These are phyloP conservation scores for Colletotrichum sp. DNA, from an alignment of 2,329 filamentous ascomycete species.

Conservation along the genomic window DNA sequence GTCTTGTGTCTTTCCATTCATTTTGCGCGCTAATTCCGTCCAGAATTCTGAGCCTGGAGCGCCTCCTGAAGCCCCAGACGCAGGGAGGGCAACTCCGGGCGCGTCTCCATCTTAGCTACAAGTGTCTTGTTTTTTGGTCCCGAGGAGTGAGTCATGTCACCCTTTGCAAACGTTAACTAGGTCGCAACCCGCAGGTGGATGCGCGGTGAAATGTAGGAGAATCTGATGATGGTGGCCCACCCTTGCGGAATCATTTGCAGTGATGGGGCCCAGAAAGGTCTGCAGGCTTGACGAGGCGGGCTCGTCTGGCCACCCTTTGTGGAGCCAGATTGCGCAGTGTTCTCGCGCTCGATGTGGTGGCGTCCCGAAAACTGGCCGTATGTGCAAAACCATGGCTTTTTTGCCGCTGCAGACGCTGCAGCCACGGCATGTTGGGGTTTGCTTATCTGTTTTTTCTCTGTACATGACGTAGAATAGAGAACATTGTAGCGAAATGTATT, in stretches of 20 bases:
- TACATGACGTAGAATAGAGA: not conserved
- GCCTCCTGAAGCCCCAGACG: not conserved
- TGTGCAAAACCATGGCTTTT: not conserved
- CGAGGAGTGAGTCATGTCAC: not conserved
- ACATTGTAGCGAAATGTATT: not conserved
- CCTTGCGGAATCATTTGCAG: too few species aligned
- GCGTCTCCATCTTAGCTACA: not conserved
- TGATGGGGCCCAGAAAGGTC: not conserved
- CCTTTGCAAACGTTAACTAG: not conserved
- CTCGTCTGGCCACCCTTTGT: not conserved
- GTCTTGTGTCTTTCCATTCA: not conserved
- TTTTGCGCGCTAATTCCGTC: not conserved
- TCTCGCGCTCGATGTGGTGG: not conserved
- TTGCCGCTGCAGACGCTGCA: not conserved
- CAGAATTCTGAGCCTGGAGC: not conserved
- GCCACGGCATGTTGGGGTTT: not conserved
- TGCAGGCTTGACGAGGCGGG: not conserved
- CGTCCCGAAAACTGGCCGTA: not conserved
- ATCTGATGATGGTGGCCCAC: not conserved
- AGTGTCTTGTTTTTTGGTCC: not conserved
- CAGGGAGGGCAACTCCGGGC: not conserved
- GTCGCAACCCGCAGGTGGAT: not conserved
- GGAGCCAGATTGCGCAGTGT: not conserved
- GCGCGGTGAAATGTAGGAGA: not conserved
- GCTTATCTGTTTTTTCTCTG: not conserved